phyloP scores from a whole-genome alignment of 73 alveolate genomes.

The Symbiodinium natans region DNA sequence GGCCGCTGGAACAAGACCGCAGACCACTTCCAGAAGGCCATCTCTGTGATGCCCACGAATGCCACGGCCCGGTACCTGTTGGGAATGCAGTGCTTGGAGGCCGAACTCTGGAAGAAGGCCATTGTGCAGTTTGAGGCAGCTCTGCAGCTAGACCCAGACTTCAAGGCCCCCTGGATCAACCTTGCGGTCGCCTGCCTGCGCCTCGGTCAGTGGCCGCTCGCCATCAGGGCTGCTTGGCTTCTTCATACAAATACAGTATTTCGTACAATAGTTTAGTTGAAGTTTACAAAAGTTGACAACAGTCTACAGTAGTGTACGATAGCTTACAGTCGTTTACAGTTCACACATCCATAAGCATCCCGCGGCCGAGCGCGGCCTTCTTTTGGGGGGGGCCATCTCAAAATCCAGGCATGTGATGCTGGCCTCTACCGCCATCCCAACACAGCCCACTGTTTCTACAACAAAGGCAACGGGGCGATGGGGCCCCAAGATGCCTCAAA shows the following conservation, averaged over 20 bases:
- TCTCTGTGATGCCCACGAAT: constrained; percentile 48
- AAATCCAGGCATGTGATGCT: constrained; percentile 22
- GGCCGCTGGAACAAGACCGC: constrained; percentile 39
- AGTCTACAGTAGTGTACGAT: no score
- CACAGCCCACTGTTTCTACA: constrained; percentile 81
- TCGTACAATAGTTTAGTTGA: background rate
- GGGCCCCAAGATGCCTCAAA: background rate
- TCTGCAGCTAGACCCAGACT: constrained; percentile 57
- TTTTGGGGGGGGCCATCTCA: no score
- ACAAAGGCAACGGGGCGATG: constrained; percentile 25
- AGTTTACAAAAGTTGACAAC: no score
- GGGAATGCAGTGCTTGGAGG: constrained; percentile 12
- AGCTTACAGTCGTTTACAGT: no score
- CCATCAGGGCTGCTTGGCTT: constrained; percentile 7
- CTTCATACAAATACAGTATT: no score
- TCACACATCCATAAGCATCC: no score
- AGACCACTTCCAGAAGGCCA: constrained; percentile 42
- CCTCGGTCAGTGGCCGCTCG: constrained; percentile 30
- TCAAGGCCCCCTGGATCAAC: constrained; percentile 75
- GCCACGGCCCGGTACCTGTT: constrained; percentile 54
- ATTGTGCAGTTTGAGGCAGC: constrained; percentile 6
- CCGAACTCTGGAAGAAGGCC: constrained; percentile 13
- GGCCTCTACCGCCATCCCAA: constrained; percentile 57
- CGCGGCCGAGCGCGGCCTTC: no score
- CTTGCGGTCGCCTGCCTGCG: constrained; percentile 48